Base-by-base conservation (phyloP, 192 early-diverging fungal species). In the Tieghemiomyces parasiticus region DNA sequence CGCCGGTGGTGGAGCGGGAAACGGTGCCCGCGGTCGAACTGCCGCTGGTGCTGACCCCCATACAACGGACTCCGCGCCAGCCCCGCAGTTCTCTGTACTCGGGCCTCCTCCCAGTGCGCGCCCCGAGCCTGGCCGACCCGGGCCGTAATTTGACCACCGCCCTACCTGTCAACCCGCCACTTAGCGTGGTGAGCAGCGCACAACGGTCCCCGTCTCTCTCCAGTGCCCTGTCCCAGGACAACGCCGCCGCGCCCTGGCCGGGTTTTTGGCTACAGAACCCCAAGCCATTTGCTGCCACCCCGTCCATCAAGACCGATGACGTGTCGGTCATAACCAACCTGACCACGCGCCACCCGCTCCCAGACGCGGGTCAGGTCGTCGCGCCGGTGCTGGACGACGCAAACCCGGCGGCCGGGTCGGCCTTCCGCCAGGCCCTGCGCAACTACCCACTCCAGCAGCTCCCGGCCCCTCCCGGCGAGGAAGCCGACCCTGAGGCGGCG, bases 261-360 rank as follows among this genome's bases (percentile, higher is more conserved):
- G 29, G 29, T 6, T 29, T 29, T 20, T 56, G 54, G 54, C 20
- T 33, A 10, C 54, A 30, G 9, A 10, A 29, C 24, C 9, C 28
- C 32, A 29, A 56, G 31, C 31, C 32, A 8, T 34, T 34, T 14
- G 29, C 54, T 1, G 54, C 32, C 31, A 34, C 54, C 2, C 54
- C 54, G 20, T 56, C 54, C 32, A 56, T 56, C 1, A 56, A 56
- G 16, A 56, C 54, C 2, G 54, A 56, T 31, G 54, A 56, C 29
- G 54, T 56, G 28, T 56, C 54, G 16, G 34, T 56, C 9, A 34
- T 34, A 16, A 56, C 54, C 32, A 56, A 20, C 13, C 32, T 56
- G 12, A 56, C 54, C 26, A 35, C 54, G 16, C 30, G 34, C 16
- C 54, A 34, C 8, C 34, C 34, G 24, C 31, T 28, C 16, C 30